Evolutionary conservation across 208 protist genomes (phyloP), one percentile per base, ranked within the genome.

Genomic region (Leishmania tarentolae): DNA sequence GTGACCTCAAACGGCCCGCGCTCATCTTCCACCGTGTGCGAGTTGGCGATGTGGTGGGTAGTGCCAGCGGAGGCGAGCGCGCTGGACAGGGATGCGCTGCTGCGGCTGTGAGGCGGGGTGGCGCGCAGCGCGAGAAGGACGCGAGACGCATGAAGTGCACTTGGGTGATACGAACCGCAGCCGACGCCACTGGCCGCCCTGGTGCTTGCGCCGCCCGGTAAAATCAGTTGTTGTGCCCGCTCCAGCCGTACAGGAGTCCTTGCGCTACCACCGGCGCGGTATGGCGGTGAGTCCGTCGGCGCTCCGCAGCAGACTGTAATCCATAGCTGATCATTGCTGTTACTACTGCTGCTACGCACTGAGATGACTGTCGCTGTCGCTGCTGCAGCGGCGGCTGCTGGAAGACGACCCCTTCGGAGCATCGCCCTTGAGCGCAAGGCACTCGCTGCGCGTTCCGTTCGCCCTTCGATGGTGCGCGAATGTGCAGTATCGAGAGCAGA

Each of bases 1-100:
- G 83, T 83, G 21, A 84, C 81, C 8, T 82, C 79, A 47, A 80
- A 83, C 1, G 77, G 78, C 7, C 84, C 63, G 7, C 78, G 76
- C 11, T 53, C 4, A 40, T 83, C 69, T 4, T 63, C 74, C 11
- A 46, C 35, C n/a, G 37, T 47, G 42, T 21, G 59, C 15, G 19
- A 44, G 46, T 52, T 37, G 44, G 15, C 50, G 44, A 7, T 24
- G 24, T 47, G 37, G 37, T 24, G 37, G 65, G 65, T 46, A 21
- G 37, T 17, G 4, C 65, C 40, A n/a, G 65, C 65, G 19, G 40
- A 46, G 65, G 65, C 65, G 24, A n/a, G 40, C 46, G 65, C 9
- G 65, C 65, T 42, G 40, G 24, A 71, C 21, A 46, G 15, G 28
- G 9, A 42, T 2, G n/a, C n/a, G 70, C 21, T 75, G 71, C 71